Evolutionary conservation across 169 alveolate species (phyloP).

Genomic region (Eimeria zaria): DNA sequence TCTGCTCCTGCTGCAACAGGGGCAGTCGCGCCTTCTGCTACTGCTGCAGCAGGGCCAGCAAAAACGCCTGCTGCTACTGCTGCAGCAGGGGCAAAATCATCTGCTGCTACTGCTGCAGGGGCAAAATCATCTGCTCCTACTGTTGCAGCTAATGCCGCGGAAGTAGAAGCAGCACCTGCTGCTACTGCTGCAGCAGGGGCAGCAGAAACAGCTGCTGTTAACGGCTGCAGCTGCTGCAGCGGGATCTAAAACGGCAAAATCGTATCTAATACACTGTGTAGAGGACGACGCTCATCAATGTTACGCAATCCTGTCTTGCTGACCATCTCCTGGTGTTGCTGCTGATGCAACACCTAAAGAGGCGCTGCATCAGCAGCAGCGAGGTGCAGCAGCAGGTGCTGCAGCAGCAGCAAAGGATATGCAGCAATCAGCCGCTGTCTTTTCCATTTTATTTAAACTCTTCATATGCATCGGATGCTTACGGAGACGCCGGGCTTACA

Average conservation of each 20-base stretch:
- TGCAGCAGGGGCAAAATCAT: background rate
- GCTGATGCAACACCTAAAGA: background rate
- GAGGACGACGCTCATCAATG: background rate
- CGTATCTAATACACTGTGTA: background rate
- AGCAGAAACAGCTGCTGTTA: constrained; percentile 28
- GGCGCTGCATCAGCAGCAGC: constrained; percentile 16
- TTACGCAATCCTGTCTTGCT: background rate
- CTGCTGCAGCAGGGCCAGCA: no score
- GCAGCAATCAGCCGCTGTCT: background rate
- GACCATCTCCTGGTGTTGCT: background rate
- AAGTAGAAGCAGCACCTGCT: no score
- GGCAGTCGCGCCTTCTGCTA: no score
- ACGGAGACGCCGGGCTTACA: background rate
- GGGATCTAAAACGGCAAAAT: background rate
- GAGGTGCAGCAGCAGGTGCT: background rate
- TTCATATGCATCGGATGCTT: background rate
- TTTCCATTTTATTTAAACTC: background rate
- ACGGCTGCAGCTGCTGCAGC: constrained; percentile 25
- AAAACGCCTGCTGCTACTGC: background rate
- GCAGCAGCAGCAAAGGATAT: background rate
- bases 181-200: background rate
- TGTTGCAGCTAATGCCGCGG: no score
- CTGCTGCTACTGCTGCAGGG: background rate
- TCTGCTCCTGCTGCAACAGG: no score
- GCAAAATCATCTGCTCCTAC: no score